Evolutionary conservation across 495 filamentous ascomycete species (phyloP).

Genomic region (Neurospora tetrasperma): DNA sequence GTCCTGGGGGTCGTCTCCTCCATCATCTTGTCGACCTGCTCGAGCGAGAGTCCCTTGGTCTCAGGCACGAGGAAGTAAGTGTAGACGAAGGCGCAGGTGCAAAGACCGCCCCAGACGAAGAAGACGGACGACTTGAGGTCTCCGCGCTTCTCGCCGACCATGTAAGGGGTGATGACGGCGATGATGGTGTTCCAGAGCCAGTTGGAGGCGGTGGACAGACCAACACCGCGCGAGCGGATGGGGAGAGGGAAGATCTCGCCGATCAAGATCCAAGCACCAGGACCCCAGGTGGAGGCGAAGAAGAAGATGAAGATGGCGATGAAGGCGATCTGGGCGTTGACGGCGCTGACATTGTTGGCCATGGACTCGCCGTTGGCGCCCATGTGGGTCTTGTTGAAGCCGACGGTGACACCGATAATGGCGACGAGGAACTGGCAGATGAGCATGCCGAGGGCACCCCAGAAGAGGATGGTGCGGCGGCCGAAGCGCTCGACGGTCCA

Average conservation of each 20-base stretch:
- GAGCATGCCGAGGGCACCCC: constrained; percentile 69
- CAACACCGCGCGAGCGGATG: constrained; percentile 73
- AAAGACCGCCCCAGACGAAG: constrained; percentile 69
- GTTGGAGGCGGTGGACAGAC: constrained; percentile 72
- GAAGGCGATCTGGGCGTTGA: constrained; percentile 60
- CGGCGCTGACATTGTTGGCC: constrained; percentile 48
- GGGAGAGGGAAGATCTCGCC: constrained; percentile 81
- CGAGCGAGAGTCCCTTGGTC: constrained; percentile 79
- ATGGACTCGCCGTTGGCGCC: constrained; percentile 12
- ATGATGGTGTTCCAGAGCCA: constrained; percentile 81
- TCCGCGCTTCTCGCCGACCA: constrained; percentile 51
- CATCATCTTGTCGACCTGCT: constrained; percentile 87
- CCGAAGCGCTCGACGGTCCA: constrained; percentile 72
- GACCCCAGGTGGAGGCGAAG: constrained; percentile 74
- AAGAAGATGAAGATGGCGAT: constrained; percentile 79
- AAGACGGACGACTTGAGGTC: constrained; percentile 67
- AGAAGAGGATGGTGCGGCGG: constrained; percentile 74
- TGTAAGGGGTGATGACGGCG: constrained; percentile 69
- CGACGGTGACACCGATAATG: constrained; percentile 57
- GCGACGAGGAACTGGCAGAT: constrained; percentile 79
- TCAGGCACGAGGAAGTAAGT: constrained; percentile 74
- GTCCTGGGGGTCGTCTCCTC: constrained; percentile 67
- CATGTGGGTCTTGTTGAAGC: constrained; percentile 29
- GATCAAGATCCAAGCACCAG: constrained; percentile 72
- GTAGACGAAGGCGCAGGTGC: constrained; percentile 54